These are phyloP conservation scores for Penicillium sp. DNA, from an alignment of 2,329 filamentous ascomycete species.

Conservation along the genomic window DNA sequence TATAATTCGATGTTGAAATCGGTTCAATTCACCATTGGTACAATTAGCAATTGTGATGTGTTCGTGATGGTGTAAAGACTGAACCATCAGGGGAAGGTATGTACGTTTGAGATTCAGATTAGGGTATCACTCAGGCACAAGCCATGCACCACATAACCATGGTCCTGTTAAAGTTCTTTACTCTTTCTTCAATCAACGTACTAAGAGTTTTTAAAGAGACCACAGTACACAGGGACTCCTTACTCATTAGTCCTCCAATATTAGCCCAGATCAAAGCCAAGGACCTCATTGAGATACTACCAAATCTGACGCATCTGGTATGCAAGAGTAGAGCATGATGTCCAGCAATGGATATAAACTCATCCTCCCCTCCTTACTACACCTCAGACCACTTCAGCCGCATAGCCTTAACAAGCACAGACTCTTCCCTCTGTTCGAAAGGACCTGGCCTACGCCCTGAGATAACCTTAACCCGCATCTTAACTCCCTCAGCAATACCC, in stretches of 20 bases:
- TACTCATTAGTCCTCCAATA: background rate
- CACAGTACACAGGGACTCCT: background rate
- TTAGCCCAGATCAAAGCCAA: background rate
- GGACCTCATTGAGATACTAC: too few relatives aligned
- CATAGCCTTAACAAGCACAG: background rate
- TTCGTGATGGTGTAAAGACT: background rate
- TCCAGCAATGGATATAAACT: background rate
- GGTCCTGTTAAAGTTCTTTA: background rate
- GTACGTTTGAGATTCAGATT: background rate
- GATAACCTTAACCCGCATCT: too few relatives aligned
- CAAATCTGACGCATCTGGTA: too few relatives aligned
- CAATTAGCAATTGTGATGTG: background rate
- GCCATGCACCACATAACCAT: background rate
- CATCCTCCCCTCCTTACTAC: background rate
- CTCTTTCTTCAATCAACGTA: too few relatives aligned
- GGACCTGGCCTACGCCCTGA: too few relatives aligned
- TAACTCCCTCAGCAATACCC: too few relatives aligned
- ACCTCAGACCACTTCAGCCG: background rate
- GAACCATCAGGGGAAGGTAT: too few relatives aligned
- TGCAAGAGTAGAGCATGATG: background rate
- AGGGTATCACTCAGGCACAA: background rate
- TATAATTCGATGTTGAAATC: conserved; percentile 39
- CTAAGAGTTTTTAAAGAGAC: background rate
- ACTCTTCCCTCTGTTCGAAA: background rate
- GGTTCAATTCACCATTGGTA: conserved; percentile 20